Base-by-base conservation (phyloP, 2,329 filamentous ascomycete genomes). In the Magnaporthiopsis incrustans region DNA sequence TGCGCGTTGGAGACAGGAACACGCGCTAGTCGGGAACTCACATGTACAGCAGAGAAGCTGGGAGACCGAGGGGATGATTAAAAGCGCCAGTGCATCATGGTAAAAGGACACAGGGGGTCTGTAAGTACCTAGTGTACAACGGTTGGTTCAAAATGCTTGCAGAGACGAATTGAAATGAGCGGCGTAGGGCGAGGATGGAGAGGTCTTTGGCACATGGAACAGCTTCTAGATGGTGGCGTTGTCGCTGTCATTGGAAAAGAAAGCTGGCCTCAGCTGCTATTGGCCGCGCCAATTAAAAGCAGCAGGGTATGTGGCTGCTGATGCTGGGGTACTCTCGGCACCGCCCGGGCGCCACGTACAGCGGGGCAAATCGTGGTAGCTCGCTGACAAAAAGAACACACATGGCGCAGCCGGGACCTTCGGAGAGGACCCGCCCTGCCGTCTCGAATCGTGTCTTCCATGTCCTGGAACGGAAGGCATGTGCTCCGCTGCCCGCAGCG, bases 191-290 rank as follows among this genome's bases (percentile, higher is more conserved):
- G 38, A 22, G 38, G 38, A n/a, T 38, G 4, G 14, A 18, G 44
- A 53, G 44, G 44, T 22, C 59, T 60, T 18, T 38, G 33, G 33
- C 59, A 60, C 59, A 38, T 60, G 33, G 59, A 44, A 60, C 33
- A 38, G 33, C 18, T 60, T 38, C 33, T 33, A 22, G n/a, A 25
- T 44, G 6, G 33, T 38, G 33, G 59, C 59, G 59, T 53, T 38
- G 33, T 44, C 60, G 60, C 44, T 44, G 60, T 30, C 35, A 61
- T 61, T 50, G 38, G 44, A 62, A 56, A 62, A 44, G 25, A 50
- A 53, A 62, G 60, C 60, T 62, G 60, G 60, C 60, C 60, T 62
- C 60, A 50, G 22, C 33, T 62, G 18, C 56, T 30, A 56, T 62
- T 62, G 60, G 60, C 35, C 53, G 59, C 7, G 44, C 44, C n/a